phyloP scores from a whole-genome alignment of 805 yeast species.

The Candida alai region DNA sequence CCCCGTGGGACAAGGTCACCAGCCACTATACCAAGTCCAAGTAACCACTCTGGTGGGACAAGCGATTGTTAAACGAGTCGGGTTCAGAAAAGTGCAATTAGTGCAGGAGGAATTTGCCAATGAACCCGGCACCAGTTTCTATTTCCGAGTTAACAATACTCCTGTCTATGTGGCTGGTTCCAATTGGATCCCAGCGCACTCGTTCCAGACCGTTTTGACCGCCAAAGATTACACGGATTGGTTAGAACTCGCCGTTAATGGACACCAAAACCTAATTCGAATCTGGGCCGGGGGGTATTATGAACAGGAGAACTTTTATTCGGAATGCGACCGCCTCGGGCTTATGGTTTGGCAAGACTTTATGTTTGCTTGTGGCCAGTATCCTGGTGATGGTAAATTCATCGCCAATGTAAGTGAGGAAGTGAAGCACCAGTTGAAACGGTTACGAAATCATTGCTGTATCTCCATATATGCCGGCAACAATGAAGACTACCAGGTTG shows the following conservation, averaged over 20 bases:
- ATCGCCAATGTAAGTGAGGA: conserved; percentile 33
- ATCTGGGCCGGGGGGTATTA: conserved; percentile 51
- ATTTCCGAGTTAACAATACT: conserved; percentile 37
- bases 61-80: conserved; percentile 20
- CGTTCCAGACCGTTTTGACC: conserved; percentile 29
- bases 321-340: conserved; percentile 42
- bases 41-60: conserved; percentile 13
- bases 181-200: conserved; percentile 50
- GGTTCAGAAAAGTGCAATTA: conserved; percentile 42
- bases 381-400: conserved; percentile 41
- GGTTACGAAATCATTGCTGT: conserved; percentile 41
- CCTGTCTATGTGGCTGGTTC: conserved; percentile 40
- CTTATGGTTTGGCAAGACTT: conserved; percentile 54
- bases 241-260: conserved; percentile 31
- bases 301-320: conserved; percentile 40
- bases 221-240: conserved; percentile 33
- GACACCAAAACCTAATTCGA: conserved; percentile 43
- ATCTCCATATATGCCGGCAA: conserved; percentile 42
- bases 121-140: conserved; percentile 38
- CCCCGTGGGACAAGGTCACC: conserved; percentile 37
- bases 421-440: conserved; percentile 32
- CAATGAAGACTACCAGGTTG: conserved; percentile 46
- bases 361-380: conserved; percentile 56
- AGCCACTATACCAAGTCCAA: conserved; percentile 25
- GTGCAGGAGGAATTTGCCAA: conserved; percentile 28